These are phyloP conservation scores for Pichia sporocuriosa DNA, from an alignment of 805 yeast species.

Conservation along the genomic window DNA sequence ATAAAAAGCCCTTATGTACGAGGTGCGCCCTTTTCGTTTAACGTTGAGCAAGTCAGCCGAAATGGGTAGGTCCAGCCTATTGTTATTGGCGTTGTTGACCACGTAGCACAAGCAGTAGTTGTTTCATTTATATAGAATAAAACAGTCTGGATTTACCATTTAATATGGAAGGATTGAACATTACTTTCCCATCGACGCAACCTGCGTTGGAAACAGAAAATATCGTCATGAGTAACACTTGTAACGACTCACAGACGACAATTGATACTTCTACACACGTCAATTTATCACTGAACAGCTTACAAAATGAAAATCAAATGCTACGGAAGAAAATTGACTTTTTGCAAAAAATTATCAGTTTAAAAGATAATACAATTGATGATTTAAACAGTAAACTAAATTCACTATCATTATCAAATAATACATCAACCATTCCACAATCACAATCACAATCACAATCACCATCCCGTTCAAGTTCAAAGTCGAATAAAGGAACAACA, in stretches of 20 bases:
- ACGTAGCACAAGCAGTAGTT: too few relatives aligned
- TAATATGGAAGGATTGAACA: neutral
- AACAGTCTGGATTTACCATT: too few relatives aligned
- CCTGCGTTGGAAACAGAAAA: neutral
- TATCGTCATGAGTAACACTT: neutral
- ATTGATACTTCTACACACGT: neutral
- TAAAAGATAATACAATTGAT: slow-evolving; percentile 13
- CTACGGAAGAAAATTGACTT: slow-evolving; percentile 8
- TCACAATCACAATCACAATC: neutral
- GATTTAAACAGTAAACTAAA: slow-evolving; percentile 6
- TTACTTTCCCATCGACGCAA: neutral
- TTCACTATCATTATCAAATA: neutral
- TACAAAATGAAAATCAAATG: slow-evolving; percentile 9
- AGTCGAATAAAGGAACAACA: neutral
- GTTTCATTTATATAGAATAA: too few relatives aligned
- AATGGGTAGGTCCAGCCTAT: too few relatives aligned
- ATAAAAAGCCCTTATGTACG: too few relatives aligned
- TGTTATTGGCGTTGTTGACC: neutral
- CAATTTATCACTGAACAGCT: neutral
- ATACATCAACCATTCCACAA: neutral
- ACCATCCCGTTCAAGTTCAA: neutral
- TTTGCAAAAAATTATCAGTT: slow-evolving; percentile 4
- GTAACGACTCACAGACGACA: slow-evolving; percentile 4
- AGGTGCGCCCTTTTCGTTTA: too few relatives aligned
- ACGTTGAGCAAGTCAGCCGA: too few relatives aligned